Conservation (phyloP, 495 filamentous ascomycete species). For the Peziza echinospora region DNA sequence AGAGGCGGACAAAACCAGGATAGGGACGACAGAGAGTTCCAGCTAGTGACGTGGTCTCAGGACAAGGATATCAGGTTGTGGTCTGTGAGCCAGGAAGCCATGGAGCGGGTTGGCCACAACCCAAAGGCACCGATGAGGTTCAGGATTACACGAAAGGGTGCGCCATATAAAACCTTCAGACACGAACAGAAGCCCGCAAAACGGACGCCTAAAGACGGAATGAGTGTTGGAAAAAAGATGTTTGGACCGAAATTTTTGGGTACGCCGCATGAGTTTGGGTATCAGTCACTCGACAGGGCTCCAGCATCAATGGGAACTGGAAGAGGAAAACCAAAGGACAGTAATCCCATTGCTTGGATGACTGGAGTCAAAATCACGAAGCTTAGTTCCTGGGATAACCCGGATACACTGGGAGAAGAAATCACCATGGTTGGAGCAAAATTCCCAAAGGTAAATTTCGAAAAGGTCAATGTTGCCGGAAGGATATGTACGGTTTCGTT, state of each 20-base stretch:
- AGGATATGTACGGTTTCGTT: conserved; percentile 53
- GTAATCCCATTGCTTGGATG: conserved; percentile 84
- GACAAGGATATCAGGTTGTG: conserved; percentile 69
- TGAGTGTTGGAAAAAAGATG: background rate
- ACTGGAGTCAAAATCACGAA: conserved; percentile 60
- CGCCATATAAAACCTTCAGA: conserved; percentile 68
- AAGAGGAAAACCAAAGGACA: conserved; percentile 34
- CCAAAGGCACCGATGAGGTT: conserved; percentile 38
- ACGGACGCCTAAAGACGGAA: background rate
- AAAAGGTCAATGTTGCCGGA: conserved; percentile 60
- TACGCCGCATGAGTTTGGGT: background rate
- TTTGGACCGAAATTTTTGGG: background rate
- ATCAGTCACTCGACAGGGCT: background rate
- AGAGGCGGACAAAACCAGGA: conserved; percentile 48
- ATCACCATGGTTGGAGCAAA: conserved; percentile 64
- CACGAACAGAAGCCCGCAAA: conserved; percentile 3
- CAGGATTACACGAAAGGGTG: conserved; percentile 57
- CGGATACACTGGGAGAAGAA: conserved; percentile 68
- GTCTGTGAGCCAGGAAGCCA: conserved; percentile 38
- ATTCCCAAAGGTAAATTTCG: conserved; percentile 66
- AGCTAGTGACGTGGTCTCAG: conserved; percentile 80
- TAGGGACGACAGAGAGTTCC: conserved; percentile 73
- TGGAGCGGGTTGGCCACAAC: conserved; percentile 54
- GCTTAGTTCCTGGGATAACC: conserved; percentile 38
- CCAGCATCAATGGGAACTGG: conserved; percentile 25